Base-by-base conservation (phyloP, 306 rosid species). In the Sechiopsis laciniata region DNA sequence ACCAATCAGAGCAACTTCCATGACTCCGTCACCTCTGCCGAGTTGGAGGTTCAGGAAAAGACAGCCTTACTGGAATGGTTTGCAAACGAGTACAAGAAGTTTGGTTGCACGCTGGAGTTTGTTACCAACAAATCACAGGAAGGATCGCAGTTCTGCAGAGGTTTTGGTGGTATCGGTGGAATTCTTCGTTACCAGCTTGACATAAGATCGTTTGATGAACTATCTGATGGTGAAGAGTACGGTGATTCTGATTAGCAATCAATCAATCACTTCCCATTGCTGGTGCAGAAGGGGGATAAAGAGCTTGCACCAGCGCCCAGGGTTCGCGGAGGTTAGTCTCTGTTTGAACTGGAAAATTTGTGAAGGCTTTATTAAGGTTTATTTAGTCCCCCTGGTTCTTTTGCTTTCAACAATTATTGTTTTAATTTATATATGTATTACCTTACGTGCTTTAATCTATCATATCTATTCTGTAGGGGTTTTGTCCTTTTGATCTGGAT, bases 121-220 rank as follows among this genome's bases (percentile, higher is more conserved):
- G 96, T 91, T 52, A 88, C 97, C 65, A 91, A 91, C 80, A 91
- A 91, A 78, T 91, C 97, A 37, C 96, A 90, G 81, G 96, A 90
- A 74, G 96, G 96, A 59, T 90, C 96, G n/a, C 96, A 90, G 74
- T 90, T 90, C 77, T 90, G 96, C 84, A 79, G 96, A 58, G 96
- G 96, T 52, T 90, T 90, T 68, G 96, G 96, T 71, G 96, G 96
- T 24, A 90, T 90, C 74, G 96, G 95, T 9, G 96, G 96, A 8
- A 90, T 88, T 75, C 95, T 90, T 74, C 95, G 96, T 42, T 90
- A 90, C 89, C 96, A 90, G 87, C 95, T 90, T 9, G 96, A 91
- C 71, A 91, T 91, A 57, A 80, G 97, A 80, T 84, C 96, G 4
- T 83, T 88, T 1, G 92, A 91, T 56, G 96, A 91, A 71, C 45